Conservation (phyloP, 2,329 filamentous ascomycete species). For the Colletotrichum agaves region DNA sequence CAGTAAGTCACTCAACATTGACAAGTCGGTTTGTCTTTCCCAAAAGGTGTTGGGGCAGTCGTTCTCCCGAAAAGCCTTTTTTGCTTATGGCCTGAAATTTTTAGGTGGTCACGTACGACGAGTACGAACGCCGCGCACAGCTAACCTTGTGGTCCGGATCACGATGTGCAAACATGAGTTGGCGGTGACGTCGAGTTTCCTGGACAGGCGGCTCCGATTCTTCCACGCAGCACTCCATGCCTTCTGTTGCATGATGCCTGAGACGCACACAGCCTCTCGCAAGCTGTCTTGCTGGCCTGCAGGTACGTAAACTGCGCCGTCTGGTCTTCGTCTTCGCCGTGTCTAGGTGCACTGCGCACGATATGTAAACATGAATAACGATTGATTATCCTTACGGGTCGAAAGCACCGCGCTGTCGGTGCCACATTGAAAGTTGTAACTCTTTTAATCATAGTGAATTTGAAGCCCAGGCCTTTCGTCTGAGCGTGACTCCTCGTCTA, state of each 20-base stretch:
- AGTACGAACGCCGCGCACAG: constrained; percentile 4
- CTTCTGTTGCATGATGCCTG: background rate
- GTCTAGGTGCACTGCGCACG: background rate
- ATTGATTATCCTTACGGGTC: background rate
- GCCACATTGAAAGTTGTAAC: background rate
- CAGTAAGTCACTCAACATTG: background rate
- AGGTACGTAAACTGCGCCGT: background rate
- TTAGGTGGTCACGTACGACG: background rate
- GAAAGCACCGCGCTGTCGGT: background rate
- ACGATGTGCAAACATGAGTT: background rate
- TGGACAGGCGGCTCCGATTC: background rate
- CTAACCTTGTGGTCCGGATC: background rate
- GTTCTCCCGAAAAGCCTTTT: background rate
- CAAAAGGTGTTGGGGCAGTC: background rate
- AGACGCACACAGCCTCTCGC: background rate
- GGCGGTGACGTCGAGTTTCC: constrained; percentile 10
- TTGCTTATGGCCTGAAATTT: background rate
- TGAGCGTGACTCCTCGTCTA: background rate
- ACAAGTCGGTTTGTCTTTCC: constrained; percentile 5
- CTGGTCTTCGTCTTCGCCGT: background rate
- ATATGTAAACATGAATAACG: too few relatives aligned
- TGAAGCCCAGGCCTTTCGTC: background rate
- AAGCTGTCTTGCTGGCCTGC: background rate
- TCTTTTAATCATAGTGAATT: background rate
- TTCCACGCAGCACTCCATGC: constrained; percentile 30